These are phyloP conservation scores for Stropharia rugosoannulata DNA, from an alignment of 768 basidiomycete genomes.

Conservation along the genomic window DNA sequence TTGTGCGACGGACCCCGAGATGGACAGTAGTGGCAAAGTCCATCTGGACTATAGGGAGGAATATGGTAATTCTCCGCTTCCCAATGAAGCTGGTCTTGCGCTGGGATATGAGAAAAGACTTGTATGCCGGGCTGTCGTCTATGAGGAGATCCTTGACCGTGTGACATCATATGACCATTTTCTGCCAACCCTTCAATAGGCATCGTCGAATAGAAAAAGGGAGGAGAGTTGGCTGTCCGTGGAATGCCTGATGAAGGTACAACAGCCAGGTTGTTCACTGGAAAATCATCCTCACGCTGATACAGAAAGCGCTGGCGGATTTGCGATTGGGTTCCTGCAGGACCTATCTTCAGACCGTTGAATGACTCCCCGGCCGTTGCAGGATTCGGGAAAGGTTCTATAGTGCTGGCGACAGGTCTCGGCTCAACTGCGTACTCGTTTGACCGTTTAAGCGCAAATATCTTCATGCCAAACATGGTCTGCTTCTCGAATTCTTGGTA, in stretches of 20 bases:
- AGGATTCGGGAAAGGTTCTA: slow-evolving; percentile 6
- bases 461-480: slow-evolving; percentile 49
- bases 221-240: slow-evolving; percentile 25
- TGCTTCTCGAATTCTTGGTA: slow-evolving; percentile 47
- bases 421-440: not conserved
- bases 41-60: slow-evolving; percentile 16
- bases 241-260: not conserved
- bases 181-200: not conserved
- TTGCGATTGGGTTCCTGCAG: slow-evolving; percentile 33
- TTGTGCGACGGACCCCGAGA: slow-evolving; percentile 18
- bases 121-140: not conserved
- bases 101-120: not conserved
- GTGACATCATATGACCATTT: not conserved
- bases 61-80: slow-evolving; percentile 10
- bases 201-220: slow-evolving; percentile 33
- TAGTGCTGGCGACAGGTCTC: not conserved
- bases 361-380: slow-evolving; percentile 18
- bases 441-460: slow-evolving; percentile 38
- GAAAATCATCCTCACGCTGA: slow-evolving; percentile 11
- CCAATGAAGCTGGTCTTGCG: slow-evolving; percentile 10
- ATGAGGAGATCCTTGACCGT: not conserved
- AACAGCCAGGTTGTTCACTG: not conserved
- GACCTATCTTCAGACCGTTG: slow-evolving; percentile 19
- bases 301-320: slow-evolving; percentile 31
- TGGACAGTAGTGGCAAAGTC: slow-evolving; percentile 28